Evolutionary conservation across 2,329 filamentous ascomycete genomes (phyloP), one percentile per base, ranked within the genome.

Genomic region (Fusarium azukiicola): DNA sequence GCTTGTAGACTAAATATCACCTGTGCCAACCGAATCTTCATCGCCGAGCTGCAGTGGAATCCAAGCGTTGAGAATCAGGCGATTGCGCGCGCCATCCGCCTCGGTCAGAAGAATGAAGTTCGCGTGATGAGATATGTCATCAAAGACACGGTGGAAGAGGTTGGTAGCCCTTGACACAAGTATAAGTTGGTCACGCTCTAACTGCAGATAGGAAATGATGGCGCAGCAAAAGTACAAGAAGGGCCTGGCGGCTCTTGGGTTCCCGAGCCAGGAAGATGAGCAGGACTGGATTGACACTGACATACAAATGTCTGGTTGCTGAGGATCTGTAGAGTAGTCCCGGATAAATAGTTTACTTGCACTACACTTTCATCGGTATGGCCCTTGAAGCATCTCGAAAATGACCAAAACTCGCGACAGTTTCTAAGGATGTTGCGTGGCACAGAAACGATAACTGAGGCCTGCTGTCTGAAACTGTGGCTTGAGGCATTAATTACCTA

Each of bases 31-130:
- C 86, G 88, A 0, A 87, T 93, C 0, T 90, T 90, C 73, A 88
- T 93, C 5, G 83, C 92, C 1, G 91, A 93, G 67, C 88, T 90
- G 0, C 91, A 93, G 38, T 93, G 91, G 91, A 93, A 92, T 50
- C 91, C 91, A 0, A 89, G 87, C 4, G 87, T 91, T 0, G 91
- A 92, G 73, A 88, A 87, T 17, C 91, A 93, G 71, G 91, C 91
- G 0, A 88, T 93, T 17, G 90, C 87, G 1, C 84, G 91, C 16
- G 90, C 89, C 0, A 82, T 91, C 6, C 87, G 91, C 0, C 83
- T 92, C 1, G 89, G 90, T 0, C 91, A 92, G 73, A 78, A 82
- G 3, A 77, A 86, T 9, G 69, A 87, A 14, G 91, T 93, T 0
- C 72, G 81, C 0, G 87, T 92, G 1, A 89, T 85, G 1, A 86